Base-by-base conservation (phyloP, 768 basidiomycete species). In the Neoboletus subvelutipes region DNA sequence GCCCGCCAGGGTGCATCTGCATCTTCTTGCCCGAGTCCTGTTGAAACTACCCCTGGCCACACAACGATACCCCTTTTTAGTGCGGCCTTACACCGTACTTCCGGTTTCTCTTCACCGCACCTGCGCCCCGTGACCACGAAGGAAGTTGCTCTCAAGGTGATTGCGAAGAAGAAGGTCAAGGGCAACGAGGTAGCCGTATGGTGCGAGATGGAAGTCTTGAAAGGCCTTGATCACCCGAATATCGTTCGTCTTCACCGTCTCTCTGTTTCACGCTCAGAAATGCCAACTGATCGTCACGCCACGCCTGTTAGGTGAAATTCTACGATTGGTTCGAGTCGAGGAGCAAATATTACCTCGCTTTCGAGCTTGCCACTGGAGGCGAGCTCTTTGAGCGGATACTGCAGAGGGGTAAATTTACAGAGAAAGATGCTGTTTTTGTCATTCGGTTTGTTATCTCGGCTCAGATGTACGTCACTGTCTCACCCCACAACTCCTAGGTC, bases 271-370 rank as follows among this genome's bases (percentile, higher is more conserved):
- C 36, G 4, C 4, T 11, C 24, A 4, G 24, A 42, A 18, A 45
- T 11, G 22, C 33, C 15, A 2, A 45, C 41, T 45, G 45, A 54
- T 57, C 13, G 43, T 1, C 45, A n/a, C 24, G 3, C 18, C 10
- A 22, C 39, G 6, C 37, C 4, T 33, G 11, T 28, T 31, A 94
- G 92, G 92, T 97, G 55, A 96, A 95, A 69, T 94, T 97, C 67
- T 95, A 88, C 71, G 94, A 97, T 71, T 93, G 90, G 86, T 98
- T 98, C 70, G 97, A 98, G 68, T 93, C 90, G 10, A 79, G 94
- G 60, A 81, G 87, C 17, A 98, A 97, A 75, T 98, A 93, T 72
- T 98, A 95, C 68, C 84, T 98, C n/a, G 83, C 90, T 0, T 97
- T 97, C 66, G 93, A 98, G 71, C 87, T 98, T 10, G 96, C 94